Evolutionary conservation across 768 basidiomycete genomes (phyloP).

Genomic region (Thelephora ganbajun): DNA sequence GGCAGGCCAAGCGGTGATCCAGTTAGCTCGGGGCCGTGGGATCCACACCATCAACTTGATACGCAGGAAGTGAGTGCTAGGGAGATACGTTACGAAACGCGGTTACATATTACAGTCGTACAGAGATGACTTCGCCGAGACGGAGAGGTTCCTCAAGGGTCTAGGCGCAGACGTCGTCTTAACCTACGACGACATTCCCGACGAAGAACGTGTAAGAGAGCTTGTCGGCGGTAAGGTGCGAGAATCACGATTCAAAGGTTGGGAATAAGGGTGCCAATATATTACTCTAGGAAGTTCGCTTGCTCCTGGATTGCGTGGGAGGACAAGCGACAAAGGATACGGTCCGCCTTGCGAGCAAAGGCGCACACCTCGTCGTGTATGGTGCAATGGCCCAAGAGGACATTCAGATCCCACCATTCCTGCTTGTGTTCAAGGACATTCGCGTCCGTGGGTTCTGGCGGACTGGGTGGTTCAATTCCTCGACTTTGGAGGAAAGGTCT

Average conservation of each 20-base stretch:
- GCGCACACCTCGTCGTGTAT: conserved; percentile 73
- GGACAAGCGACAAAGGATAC: conserved; percentile 58
- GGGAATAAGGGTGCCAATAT: neutral
- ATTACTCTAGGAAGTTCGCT: conserved; percentile 21
- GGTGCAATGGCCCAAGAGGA: conserved; percentile 86
- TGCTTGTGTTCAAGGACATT: conserved; percentile 79
- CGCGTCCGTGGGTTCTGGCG: conserved; percentile 72
- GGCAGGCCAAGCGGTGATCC: conserved; percentile 80
- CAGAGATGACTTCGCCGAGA: conserved; percentile 38
- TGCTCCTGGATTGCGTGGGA: conserved; percentile 46
- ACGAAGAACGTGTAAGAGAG: conserved; percentile 42
- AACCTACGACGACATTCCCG: conserved; percentile 61
- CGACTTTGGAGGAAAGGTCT: conserved; percentile 33
- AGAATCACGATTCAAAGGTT: neutral
- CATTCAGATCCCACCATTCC: conserved; percentile 58
- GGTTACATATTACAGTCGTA: neutral
- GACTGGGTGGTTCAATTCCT: conserved; percentile 48
- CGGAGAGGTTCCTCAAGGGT: conserved; percentile 35
- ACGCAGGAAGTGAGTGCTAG: conserved; percentile 39
- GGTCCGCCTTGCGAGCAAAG: conserved; percentile 48
- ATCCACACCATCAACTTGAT: conserved; percentile 75
- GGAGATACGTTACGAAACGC: neutral
- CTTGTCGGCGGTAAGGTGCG: conserved; percentile 52
- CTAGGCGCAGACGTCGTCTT: conserved; percentile 69
- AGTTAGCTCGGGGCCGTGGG: conserved; percentile 61